Base-by-base conservation (phyloP, 2,329 filamentous ascomycete species). In the Trichoderma guizhouense region DNA sequence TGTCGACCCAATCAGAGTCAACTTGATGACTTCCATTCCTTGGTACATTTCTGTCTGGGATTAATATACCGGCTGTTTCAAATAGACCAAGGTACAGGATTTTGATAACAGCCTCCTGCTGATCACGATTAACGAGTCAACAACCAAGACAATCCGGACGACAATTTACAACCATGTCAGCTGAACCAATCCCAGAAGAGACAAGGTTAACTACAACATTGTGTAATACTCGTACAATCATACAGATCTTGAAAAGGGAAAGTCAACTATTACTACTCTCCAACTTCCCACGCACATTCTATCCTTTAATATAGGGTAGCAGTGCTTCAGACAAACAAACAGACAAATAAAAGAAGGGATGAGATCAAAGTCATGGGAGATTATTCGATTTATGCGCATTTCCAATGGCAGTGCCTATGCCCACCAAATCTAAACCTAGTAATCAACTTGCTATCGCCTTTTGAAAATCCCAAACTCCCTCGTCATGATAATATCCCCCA, bases 381-480 rank as follows among this genome's bases (percentile, higher is more conserved):
- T 67, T 67, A 43, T 58, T 58, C 51, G 34, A 39, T 58, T 53
- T 53, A 67, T 67, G 32, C 32, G 18, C 51, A 67, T 67, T 67
- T 67, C 64, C 64, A 67, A 67, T 58, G 24, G 30, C 36, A 34
- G 51, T 39, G n/a, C 11, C 51, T 15, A 28, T 58, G 28, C 8
- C 64, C 64, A 43, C 30, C 51, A n/a, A 15, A 55, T 67, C 64
- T 66, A 66, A 67, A 58, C 34, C 14, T 43, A 67, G 36, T 57
- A 39, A 57, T 57, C 64, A 67, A 28, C 18, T 14, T 67, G 64
- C 64, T 58, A 15, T 58, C 51, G 64, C 51, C 63, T n/a, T 67
- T 67, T 67, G 28, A 8, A 43, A 67, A 43, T 5, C 47, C 64
- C 51, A 51, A 69, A 61, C 55, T 51, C 66, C 66, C 55, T 24